Percentiles rank a stretch among this genome's conserved stretches.
Evolutionary conservation across 2,329 filamentous ascomycete species (phyloP).

Genomic region (Sarocladiaceae sp.): DNA sequence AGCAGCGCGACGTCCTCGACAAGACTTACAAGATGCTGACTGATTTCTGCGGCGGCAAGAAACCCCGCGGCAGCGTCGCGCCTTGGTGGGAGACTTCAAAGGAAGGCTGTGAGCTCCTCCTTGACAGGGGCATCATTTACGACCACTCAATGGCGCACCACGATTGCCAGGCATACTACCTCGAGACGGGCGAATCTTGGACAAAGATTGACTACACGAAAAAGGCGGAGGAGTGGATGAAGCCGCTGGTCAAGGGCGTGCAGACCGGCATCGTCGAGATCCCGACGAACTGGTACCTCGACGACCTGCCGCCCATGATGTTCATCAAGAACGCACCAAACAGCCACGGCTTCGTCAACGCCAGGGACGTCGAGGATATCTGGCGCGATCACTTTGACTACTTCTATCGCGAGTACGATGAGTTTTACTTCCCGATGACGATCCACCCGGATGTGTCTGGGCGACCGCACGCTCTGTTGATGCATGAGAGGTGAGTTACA

Average conservation of each 20-base stretch:
- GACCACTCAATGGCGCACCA: slow-evolving; percentile 62
- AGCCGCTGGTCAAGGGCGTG: slow-evolving; percentile 51
- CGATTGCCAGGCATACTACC: slow-evolving; percentile 58
- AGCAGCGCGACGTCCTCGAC: slow-evolving; percentile 68
- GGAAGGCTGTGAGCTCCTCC: slow-evolving; percentile 59
- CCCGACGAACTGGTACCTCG: slow-evolving; percentile 53
- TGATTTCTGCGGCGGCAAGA: slow-evolving; percentile 61
- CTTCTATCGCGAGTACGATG: slow-evolving; percentile 70
- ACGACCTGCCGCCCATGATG: slow-evolving; percentile 63
- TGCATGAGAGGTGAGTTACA: slow-evolving; percentile 51
- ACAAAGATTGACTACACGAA: slow-evolving; percentile 62
- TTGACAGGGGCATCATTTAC: slow-evolving; percentile 63
- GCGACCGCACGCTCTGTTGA: slow-evolving; percentile 63
- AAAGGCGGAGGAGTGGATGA: slow-evolving; percentile 59
- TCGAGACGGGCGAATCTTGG: slow-evolving; percentile 58
- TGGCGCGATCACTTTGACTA: slow-evolving; percentile 66
- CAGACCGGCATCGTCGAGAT: slow-evolving; percentile 60
- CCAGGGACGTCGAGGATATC: slow-evolving; percentile 56
- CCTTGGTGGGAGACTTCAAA: slow-evolving; percentile 69
- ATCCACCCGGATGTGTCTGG: slow-evolving; percentile 70
- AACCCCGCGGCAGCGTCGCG: slow-evolving; percentile 64
- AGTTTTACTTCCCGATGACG: slow-evolving; percentile 72
- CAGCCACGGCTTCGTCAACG: slow-evolving; percentile 54
- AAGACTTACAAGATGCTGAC: slow-evolving; percentile 68
- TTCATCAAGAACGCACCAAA: slow-evolving; percentile 63